Conservation (phyloP, 2,329 filamentous ascomycete species). For the Claviceps citrina region DNA sequence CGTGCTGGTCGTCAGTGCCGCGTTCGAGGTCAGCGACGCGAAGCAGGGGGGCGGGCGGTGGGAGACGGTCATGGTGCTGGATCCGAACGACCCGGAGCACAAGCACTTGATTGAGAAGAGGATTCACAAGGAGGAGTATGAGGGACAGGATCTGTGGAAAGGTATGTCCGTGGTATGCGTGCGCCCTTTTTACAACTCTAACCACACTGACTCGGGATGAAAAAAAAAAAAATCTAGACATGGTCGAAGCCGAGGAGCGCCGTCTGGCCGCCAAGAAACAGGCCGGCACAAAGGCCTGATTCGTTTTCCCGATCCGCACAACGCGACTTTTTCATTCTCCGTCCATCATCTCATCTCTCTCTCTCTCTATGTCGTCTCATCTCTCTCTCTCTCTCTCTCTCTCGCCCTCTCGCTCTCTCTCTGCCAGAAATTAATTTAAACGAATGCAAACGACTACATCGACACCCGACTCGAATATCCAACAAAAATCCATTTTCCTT, state of each 20-base stretch:
- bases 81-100: slow-evolving; percentile 69
- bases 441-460: too few species aligned
- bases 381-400: too few species aligned
- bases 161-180: too few species aligned
- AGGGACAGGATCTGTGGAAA: slow-evolving; percentile 87
- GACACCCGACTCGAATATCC: too few species aligned
- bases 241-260: slow-evolving; percentile 68
- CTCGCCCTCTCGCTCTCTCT: too few species aligned
- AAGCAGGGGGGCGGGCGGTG: slow-evolving; percentile 61
- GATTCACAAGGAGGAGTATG: slow-evolving; percentile 74
- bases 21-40: slow-evolving; percentile 66
- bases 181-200: too few species aligned
- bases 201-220: slow-evolving; percentile 5
- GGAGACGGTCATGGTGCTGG: slow-evolving; percentile 70
- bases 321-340: too few species aligned
- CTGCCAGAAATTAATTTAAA: too few species aligned
- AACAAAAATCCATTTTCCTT: too few species aligned
- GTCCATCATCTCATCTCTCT: too few species aligned
- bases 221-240: slow-evolving; percentile 46
- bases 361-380: too few species aligned
- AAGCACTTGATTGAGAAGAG: slow-evolving; percentile 74
- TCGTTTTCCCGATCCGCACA: too few species aligned
- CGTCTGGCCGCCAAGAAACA: slow-evolving; percentile 29
- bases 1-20: slow-evolving; percentile 67
- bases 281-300: slow-evolving; percentile 11